Evolutionary conservation across 108 stramenopile species (phyloP), one percentile per base, ranked within the genome.

Genomic region (Schizochytrium sp.): DNA sequence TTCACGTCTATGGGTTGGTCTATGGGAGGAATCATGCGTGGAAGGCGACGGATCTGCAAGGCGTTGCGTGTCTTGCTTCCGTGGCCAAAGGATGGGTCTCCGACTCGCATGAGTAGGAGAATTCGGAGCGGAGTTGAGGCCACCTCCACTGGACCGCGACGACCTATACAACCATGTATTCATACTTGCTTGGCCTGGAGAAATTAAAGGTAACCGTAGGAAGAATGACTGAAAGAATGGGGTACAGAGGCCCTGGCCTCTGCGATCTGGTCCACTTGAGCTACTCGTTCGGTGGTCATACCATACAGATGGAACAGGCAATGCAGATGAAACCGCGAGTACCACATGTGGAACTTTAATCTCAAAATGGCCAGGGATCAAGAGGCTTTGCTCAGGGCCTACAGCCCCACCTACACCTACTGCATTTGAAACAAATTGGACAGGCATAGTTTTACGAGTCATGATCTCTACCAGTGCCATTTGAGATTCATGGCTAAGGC

Each of bases 401-500:
- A 69, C 64, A 8, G 64, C 64, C 5, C 64, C 64, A 44, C 64
- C 64, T 7, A 69, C 64, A 53, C 76, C 76, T 8, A 83, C 47
- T 5, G 76, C 47, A 40, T 83, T 83, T 38, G 76, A 83, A 10
- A 83, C 76, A 40, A 83, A 55, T 10, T 49, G 53, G 17, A 83
- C 76, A 40, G 76, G 76, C 76, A 83, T 83, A 0, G 53, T 55
- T 28, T 55, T 49, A 0, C 76, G 47, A 5, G 76, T 55, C 47
- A 83, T 49, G n/a, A 83, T 83, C 53, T 83, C 76, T 2, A 83
- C 76, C 1, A 83, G 47, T 1, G 76, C 76, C 76, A 83, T 83
- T 28, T 83, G 76, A 7, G 76, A 55, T 1, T 50, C 28, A 28
- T 83, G 76, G 15, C 28, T 83, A 10, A 83, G 47, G 17, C 47